A percentile compares a stretch with the other conserved stretches of the same genome.
Evolutionary conservation across 2,329 filamentous ascomycete species (phyloP).

Genomic region (Nigrospora oryzae): DNA sequence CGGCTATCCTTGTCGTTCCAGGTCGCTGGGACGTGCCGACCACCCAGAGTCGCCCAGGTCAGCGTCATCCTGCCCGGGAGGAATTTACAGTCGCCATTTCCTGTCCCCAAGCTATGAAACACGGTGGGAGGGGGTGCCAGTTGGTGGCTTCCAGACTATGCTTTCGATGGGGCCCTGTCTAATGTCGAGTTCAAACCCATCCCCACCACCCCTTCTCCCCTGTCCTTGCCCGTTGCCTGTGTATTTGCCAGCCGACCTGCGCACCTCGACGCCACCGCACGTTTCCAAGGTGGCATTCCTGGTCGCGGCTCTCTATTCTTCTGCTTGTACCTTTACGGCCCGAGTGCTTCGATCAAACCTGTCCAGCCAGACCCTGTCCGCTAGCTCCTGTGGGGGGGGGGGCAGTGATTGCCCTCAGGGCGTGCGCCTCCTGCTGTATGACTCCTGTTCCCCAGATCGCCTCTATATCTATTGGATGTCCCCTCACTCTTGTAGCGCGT

Average conservation of each 20-base stretch:
- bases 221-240: neutral
- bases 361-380: constrained; percentile 14
- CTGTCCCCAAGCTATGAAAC: too few species aligned
- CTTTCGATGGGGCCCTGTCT: too few species aligned
- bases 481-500: constrained; percentile 14
- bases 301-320: constrained; percentile 7
- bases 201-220: neutral
- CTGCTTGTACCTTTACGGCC: constrained; percentile 14
- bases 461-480: constrained; percentile 17
- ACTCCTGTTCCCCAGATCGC: neutral
- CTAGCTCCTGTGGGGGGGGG: constrained; percentile 3
- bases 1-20: too few species aligned
- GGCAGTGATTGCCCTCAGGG: neutral
- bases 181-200: neutral
- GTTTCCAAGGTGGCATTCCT: constrained; percentile 17
- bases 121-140: too few species aligned
- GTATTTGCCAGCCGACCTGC: constrained; percentile 1
- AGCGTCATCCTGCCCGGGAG: too few species aligned
- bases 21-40: too few species aligned
- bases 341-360: constrained; percentile 17
- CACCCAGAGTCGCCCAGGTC: too few species aligned
- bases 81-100: too few species aligned
- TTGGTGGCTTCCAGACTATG: too few species aligned
- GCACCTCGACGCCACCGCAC: constrained; percentile 6
- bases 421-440: neutral